Evolutionary conservation across 345 rosid species (phyloP), one percentile per base, ranked within the genome.

Genomic region (Toxicodendron radicans): DNA sequence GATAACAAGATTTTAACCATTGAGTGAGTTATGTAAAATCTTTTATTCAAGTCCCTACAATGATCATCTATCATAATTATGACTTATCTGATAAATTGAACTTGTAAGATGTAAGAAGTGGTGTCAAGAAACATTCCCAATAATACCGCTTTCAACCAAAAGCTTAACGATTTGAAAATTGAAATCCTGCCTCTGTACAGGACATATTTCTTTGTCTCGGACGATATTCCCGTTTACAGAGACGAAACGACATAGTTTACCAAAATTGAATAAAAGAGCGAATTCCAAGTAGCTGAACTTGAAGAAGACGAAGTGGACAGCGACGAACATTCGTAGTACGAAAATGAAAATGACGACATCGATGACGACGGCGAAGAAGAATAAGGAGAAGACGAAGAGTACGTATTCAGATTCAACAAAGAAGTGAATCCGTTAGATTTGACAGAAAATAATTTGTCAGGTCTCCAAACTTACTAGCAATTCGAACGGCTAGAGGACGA

Each of bases 401-500:
- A 64, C 76, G 78, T n/a, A n/a, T n/a, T n/a, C n/a, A n/a, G n/a
- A 59, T 78, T 80, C 30, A 75, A 76, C 68, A 71, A 72, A 38
- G 84, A 82, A 32, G 72, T 80, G 60, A 62, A 83, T 65, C 78
- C 84, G 0, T 21, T 80, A 33, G 84, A 78, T 49, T 81, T 75
- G 67, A 63, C 72, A 12, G 80, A 82, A 35, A 77, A 59, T 49
- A 75, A 79, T 23, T 75, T 76, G 17, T 71, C 79, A 0, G 84
- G 81, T 4, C 73, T 76, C 56, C 78, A 76, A 68, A 53, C 70
- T 38, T 68, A 80, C 60, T 80, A 83, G 62, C 86, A 82, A 24
- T 89, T 87, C 35, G 86, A 90, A 80, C 87, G 81, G 27, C 85
- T 81, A 45, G 89, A 85, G 52, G 89, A 92, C 72, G 94, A 89